Conservation (phyloP, 495 filamentous ascomycete genomes). For the Annulohypoxylon bovei region DNA sequence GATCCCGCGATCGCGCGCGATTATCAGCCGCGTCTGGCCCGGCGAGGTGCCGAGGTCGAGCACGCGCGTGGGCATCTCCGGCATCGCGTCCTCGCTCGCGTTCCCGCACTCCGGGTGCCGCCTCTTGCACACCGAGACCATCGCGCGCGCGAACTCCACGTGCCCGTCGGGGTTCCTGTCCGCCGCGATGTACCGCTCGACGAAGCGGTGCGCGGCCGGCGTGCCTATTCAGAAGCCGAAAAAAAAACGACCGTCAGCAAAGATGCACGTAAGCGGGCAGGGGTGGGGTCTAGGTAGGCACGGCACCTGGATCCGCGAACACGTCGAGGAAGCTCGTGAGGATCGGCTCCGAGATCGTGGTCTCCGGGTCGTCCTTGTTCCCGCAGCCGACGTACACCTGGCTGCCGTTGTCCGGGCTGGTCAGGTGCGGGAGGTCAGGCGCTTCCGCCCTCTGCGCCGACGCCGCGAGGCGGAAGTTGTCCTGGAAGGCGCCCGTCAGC, state of each 20-base stretch:
- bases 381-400: conserved; percentile 22
- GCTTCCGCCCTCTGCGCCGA: neutral
- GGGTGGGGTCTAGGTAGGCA: neutral
- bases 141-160: conserved; percentile 13
- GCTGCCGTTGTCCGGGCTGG: neutral
- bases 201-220: conserved; percentile 15
- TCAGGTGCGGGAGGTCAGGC: neutral
- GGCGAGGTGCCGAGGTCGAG: conserved; percentile 25
- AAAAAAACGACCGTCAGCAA: neutral
- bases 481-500: conserved; percentile 5
- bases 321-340: neutral
- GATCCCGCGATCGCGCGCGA: neutral
- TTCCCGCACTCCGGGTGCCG: conserved; percentile 24
- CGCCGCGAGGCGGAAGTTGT: neutral
- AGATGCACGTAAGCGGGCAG: neutral
- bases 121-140: conserved; percentile 4
- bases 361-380: conserved; percentile 8
- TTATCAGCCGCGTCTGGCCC: conserved; percentile 18
- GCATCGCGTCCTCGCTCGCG: neutral
- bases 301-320: conserved; percentile 36
- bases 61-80: conserved; percentile 40
- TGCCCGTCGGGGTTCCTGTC: conserved; percentile 21
- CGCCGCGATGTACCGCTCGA: conserved; percentile 9
- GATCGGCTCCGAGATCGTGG: neutral
- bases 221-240: neutral